A percentile compares a stretch with the other conserved stretches of the same genome.
phyloP scores from a whole-genome alignment of 1,284 basidiomycete genomes.

The Xerocomus amazonicus region DNA sequence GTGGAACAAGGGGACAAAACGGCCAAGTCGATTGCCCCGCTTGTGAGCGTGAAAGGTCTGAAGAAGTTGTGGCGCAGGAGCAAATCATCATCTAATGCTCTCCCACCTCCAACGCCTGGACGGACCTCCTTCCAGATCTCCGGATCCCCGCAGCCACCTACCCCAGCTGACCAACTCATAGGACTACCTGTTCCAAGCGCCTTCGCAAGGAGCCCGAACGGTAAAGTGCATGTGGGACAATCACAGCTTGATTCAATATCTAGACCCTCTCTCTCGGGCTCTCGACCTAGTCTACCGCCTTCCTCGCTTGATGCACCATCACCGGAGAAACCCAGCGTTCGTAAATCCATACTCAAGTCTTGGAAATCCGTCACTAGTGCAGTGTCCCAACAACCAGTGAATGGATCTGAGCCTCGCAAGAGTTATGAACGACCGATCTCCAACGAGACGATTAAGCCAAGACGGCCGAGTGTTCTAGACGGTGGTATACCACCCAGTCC shows the following conservation, averaged over 20 bases:
- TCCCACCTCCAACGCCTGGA: constrained; percentile 28
- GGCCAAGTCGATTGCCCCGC: constrained; percentile 30
- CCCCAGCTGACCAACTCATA: constrained; percentile 24
- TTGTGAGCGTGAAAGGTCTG: constrained; percentile 65
- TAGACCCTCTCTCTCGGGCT: constrained; percentile 25
- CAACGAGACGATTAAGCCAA: constrained; percentile 32
- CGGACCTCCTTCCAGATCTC: constrained; percentile 23
- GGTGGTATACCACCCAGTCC: constrained; percentile 42
- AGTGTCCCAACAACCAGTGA: constrained; percentile 25
- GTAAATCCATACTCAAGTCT: constrained; percentile 69
- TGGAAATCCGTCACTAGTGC: constrained; percentile 46
- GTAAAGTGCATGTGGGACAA: constrained; percentile 37
- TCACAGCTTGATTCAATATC: constrained; percentile 63
- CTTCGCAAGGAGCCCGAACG: constrained; percentile 11
- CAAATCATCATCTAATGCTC: constrained; percentile 44
- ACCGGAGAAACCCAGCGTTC: constrained; percentile 39
- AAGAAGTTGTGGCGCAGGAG: constrained; percentile 74
- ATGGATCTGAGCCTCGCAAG: constrained; percentile 32
- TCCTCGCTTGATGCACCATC: constrained; percentile 16
- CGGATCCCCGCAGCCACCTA: constrained; percentile 12
- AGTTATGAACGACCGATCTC: constrained; percentile 30
- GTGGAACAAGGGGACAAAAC: constrained; percentile 19
- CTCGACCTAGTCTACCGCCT: constrained; percentile 24
- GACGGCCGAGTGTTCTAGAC: constrained; percentile 42
- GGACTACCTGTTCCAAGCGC: constrained; percentile 11